These are phyloP conservation scores for Alternaria sp. DNA, from an alignment of 2,329 filamentous ascomycete species.

Conservation along the genomic window DNA sequence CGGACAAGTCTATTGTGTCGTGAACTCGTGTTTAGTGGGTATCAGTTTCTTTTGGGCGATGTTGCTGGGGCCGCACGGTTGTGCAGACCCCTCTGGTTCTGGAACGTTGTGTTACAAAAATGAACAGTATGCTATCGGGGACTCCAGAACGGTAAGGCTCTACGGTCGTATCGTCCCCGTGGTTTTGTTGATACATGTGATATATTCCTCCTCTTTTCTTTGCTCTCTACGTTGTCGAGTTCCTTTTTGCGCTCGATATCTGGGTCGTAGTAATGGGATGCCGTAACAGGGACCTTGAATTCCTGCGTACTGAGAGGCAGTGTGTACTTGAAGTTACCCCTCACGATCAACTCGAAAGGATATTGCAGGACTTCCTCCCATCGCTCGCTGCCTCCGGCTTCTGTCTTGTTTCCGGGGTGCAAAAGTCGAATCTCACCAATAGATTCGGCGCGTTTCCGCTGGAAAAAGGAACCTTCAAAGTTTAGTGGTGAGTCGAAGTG, in stretches of 20 bases:
- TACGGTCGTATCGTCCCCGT: slow-evolving; percentile 41
- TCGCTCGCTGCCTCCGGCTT: slow-evolving; percentile 78
- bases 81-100: slow-evolving; percentile 22
- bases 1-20: slow-evolving; percentile 45
- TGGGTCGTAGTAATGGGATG: slow-evolving; percentile 48
- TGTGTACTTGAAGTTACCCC: slow-evolving; percentile 87
- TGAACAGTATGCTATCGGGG: slow-evolving; percentile 24
- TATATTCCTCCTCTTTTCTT: slow-evolving; percentile 18
- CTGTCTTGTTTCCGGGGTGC: slow-evolving; percentile 87
- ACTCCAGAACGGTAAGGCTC: slow-evolving; percentile 25
- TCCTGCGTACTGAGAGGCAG: slow-evolving; percentile 65
- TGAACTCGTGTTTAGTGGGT: slow-evolving; percentile 49
- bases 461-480: slow-evolving; percentile 90
- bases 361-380: slow-evolving; percentile 93
- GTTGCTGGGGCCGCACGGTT: slow-evolving; percentile 22
- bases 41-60: slow-evolving; percentile 44
- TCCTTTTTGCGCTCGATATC: slow-evolving; percentile 47
- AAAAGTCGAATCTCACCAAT: slow-evolving; percentile 83
- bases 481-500: slow-evolving; percentile 86
- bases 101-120: slow-evolving; percentile 32
- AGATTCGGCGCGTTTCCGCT: slow-evolving; percentile 74
- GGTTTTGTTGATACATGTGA: slow-evolving; percentile 34
- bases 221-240: slow-evolving; percentile 15
- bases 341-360: slow-evolving; percentile 91
- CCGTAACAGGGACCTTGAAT: slow-evolving; percentile 60